phyloP scores from a whole-genome alignment of 257 asterid genomes.

The Rehmannia glutinosa region DNA sequence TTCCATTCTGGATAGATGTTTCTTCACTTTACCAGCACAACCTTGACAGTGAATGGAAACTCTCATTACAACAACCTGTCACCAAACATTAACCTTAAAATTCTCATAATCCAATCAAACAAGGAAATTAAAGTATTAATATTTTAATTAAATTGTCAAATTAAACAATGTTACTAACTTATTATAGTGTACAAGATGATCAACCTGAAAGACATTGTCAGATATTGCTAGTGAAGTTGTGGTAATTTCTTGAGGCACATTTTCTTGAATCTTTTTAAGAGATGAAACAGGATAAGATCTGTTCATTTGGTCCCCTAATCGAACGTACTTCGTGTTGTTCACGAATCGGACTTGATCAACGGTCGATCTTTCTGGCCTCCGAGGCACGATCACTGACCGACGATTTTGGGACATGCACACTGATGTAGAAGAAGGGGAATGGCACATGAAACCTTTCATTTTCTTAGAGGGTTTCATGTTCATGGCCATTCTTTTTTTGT shows the following conservation, averaged over 20 bases:
- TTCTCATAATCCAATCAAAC: no score
- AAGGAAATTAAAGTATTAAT: not conserved
- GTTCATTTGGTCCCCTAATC: constrained; percentile 23
- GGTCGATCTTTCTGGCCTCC: constrained; percentile 1
- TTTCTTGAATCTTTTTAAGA: constrained; percentile 13
- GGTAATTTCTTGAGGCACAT: constrained; percentile 9
- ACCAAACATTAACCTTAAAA: constrained; percentile 7
- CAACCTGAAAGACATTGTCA: constrained; percentile 44
- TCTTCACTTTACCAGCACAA: constrained; percentile 80
- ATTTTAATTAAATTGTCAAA: no score
- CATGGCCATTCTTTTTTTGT: constrained; percentile 12
- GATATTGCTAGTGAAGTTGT: constrained; percentile 20
- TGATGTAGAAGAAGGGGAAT: constrained; percentile 43
- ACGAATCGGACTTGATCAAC: constrained; percentile 19
- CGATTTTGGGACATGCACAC: constrained; percentile 53
- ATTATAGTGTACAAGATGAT: not conserved
- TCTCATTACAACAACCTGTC: constrained; percentile 82
- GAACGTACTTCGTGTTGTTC: constrained; percentile 20
- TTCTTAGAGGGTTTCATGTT: constrained; percentile 37
- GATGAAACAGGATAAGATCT: constrained; percentile 23
- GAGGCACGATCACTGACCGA: constrained; percentile 37
- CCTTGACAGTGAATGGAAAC: constrained; percentile 92
- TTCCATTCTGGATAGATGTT: constrained; percentile 82
- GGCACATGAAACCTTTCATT: constrained; percentile 73
- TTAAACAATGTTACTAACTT: no score